phyloP scores from a whole-genome alignment of 2,329 filamentous ascomycete species.

The Cadophora luteo-olivacea region DNA sequence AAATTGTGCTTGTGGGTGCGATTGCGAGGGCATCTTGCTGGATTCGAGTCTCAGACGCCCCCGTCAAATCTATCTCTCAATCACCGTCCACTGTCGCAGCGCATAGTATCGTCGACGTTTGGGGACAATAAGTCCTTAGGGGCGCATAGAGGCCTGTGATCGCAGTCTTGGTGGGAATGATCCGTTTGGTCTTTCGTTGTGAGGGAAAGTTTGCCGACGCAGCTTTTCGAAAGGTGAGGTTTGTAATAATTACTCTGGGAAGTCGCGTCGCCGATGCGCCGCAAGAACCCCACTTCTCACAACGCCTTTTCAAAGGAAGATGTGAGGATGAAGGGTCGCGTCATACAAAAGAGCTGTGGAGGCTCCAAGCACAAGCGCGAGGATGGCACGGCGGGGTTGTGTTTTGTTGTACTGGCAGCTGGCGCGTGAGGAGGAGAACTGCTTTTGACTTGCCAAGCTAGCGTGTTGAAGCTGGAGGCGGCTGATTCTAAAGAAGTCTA shows the following conservation, averaged over 20 bases:
- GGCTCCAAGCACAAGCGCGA: background rate
- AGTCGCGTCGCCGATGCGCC: conserved; percentile 2
- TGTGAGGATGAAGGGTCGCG: background rate
- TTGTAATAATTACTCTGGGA: background rate
- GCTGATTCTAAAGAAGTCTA: background rate
- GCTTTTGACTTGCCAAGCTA: background rate
- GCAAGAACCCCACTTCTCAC: background rate
- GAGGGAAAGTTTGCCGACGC: background rate
- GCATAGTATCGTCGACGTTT: conserved; percentile 8
- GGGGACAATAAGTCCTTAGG: background rate
- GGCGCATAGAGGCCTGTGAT: background rate
- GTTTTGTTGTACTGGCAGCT: background rate
- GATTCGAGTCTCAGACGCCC: background rate
- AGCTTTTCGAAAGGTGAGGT: conserved; percentile 4
- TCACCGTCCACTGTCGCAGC: background rate
- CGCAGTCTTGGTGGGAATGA: background rate
- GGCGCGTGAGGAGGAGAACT: too few relatives aligned
- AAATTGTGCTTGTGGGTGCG: conserved; percentile 86
- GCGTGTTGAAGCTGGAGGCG: too few relatives aligned
- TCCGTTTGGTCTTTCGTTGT: background rate
- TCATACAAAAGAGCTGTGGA: background rate
- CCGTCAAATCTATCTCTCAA: conserved; percentile 3
- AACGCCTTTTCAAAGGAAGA: background rate
- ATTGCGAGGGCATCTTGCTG: conserved; percentile 69
- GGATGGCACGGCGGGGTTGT: background rate